Evolutionary conservation across 2,329 filamentous ascomycete species (phyloP).

Genomic region (Aureobasidium sp.): DNA sequence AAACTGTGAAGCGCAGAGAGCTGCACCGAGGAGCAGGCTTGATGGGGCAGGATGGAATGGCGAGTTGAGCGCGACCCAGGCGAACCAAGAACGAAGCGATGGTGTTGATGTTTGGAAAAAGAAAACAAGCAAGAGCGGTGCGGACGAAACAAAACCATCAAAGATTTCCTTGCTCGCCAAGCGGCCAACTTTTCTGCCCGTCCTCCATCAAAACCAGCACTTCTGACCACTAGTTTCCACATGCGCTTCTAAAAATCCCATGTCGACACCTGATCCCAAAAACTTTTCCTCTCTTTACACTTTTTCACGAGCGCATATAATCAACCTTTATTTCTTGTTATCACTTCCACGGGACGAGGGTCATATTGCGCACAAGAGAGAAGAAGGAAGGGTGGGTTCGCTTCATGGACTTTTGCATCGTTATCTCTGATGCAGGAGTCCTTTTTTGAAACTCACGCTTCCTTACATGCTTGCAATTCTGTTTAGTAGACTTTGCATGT

Average conservation of each 20-base stretch:
- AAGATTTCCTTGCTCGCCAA: not conserved
- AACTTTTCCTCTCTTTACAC: not conserved
- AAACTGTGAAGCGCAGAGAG: no score
- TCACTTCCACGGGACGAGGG: not conserved
- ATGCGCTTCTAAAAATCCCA: not conserved
- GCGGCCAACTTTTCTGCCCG: not conserved
- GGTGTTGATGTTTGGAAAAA: no score
- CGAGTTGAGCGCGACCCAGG: no score
- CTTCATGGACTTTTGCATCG: not conserved
- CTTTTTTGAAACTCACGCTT: not conserved
- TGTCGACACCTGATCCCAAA: not conserved
- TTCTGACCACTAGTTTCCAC: not conserved
- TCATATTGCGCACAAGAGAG: conserved; percentile 7
- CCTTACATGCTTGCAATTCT: not conserved
- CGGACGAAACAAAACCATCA: no score
- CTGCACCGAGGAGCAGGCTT: no score
- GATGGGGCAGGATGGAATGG: no score
- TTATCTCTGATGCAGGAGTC: not conserved
- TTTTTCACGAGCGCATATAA: not conserved
- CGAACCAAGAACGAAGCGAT: no score
- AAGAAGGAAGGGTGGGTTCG: not conserved
- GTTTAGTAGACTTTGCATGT: no score
- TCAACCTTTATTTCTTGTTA: not conserved
- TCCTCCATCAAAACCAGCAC: not conserved
- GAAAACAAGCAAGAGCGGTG: no score